A percentile compares a stretch with the other conserved stretches of the same genome.
These are phyloP conservation scores for Claviceps africana DNA, from an alignment of 2,329 filamentous ascomycete species.

Conservation along the genomic window DNA sequence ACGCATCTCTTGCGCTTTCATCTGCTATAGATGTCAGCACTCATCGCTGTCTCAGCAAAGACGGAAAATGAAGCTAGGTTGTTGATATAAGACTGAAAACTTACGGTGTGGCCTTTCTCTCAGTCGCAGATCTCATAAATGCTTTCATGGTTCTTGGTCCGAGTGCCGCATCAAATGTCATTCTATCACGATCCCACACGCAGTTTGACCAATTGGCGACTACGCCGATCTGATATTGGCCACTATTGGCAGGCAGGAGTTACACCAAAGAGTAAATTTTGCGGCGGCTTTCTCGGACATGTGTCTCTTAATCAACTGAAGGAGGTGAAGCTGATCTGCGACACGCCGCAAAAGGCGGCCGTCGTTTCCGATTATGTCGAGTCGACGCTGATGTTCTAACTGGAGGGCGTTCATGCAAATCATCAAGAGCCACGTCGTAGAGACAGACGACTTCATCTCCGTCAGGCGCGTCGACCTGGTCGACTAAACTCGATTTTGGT, in stretches of 20 bases:
- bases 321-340: slow-evolving; percentile 2
- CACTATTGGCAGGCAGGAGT: slow-evolving; percentile 5
- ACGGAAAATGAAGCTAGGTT: neutral
- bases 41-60: neutral
- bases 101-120: neutral
- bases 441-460: neutral
- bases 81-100: neutral
- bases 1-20: neutral
- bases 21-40: neutral
- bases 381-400: neutral
- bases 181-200: slow-evolving; percentile 1
- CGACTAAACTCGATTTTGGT: neutral
- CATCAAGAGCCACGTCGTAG: neutral
- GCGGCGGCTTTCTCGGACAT: slow-evolving; percentile 3
- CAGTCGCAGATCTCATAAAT: neutral
- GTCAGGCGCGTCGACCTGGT: neutral
- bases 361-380: neutral
- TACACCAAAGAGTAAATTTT: slow-evolving; percentile 8
- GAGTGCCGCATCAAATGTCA: neutral
- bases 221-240: neutral
- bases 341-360: neutral
- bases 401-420: neutral
- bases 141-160: neutral
- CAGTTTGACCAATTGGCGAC: neutral
- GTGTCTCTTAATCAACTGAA: neutral